phyloP scores from a whole-genome alignment of 495 filamentous ascomycete genomes.

The Penicillium maclennaniae region DNA sequence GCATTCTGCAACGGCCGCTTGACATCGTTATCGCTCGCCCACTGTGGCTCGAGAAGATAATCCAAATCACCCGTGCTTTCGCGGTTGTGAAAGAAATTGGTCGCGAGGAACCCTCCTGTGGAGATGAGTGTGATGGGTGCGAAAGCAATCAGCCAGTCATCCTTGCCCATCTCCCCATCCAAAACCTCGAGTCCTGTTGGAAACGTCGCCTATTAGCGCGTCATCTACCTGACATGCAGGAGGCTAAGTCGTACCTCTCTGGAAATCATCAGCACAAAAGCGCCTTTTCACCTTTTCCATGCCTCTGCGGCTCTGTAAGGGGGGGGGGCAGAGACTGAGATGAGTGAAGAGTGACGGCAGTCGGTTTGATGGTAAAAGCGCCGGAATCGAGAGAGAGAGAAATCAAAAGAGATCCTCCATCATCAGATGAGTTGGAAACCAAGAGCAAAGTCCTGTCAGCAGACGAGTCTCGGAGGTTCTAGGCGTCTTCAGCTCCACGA shows the following conservation, averaged over 20 bases:
- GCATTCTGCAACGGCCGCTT: slow-evolving; percentile 18
- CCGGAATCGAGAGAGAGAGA: neutral
- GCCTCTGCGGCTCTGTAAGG: neutral
- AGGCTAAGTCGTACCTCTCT: slow-evolving; percentile 1
- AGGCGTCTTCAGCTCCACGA: slow-evolving; percentile 3
- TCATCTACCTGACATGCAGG: neutral
- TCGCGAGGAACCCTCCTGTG: slow-evolving; percentile 29
- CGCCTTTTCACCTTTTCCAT: slow-evolving; percentile 12
- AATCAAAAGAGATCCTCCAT: neutral
- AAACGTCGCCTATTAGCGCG: neutral
- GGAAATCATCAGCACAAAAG: slow-evolving; percentile 13
- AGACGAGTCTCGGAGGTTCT: neutral
- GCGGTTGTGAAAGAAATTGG: slow-evolving; percentile 23
- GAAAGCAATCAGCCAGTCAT: slow-evolving; percentile 29
- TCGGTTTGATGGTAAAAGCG: neutral
- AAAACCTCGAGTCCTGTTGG: slow-evolving; percentile 23
- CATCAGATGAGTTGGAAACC: neutral
- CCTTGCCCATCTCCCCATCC: slow-evolving; percentile 24
- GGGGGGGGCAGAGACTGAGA: neutral
- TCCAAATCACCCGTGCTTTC: slow-evolving; percentile 31
- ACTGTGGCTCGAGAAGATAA: slow-evolving; percentile 29
- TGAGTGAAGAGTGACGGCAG: neutral
- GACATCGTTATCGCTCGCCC: slow-evolving; percentile 24
- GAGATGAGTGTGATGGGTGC: slow-evolving; percentile 30
- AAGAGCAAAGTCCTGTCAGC: neutral